A percentile compares a stretch with the other conserved stretches of the same genome.
Conservation (phyloP, 768 basidiomycete genomes). For the Naganishia vishniacii region DNA sequence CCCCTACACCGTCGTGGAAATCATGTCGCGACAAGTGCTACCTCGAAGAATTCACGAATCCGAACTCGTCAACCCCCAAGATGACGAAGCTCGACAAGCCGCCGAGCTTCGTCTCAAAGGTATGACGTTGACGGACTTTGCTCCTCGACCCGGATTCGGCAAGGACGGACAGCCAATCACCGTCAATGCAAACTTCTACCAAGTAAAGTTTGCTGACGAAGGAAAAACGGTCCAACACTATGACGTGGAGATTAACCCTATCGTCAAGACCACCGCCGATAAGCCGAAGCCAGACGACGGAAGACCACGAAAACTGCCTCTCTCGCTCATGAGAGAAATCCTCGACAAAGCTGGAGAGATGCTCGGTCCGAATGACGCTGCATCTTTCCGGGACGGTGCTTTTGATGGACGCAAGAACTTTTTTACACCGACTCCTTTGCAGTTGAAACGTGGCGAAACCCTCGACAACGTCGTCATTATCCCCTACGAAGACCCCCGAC, state of each 20-base stretch:
- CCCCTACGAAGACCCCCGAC: conserved; percentile 20
- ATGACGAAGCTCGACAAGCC: neutral
- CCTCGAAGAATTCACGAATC: neutral
- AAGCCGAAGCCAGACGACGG: conserved; percentile 26
- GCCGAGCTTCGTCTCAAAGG: conserved; percentile 1
- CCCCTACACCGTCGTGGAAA: neutral
- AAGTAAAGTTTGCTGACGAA: conserved; percentile 16
- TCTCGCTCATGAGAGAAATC: conserved; percentile 30
- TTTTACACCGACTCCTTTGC: conserved; percentile 39
- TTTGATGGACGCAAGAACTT: conserved; percentile 37
- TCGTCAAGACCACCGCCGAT: conserved; percentile 32
- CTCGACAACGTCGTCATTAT: conserved; percentile 11
- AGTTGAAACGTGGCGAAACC: conserved; percentile 7
- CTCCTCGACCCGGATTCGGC: conserved; percentile 22
- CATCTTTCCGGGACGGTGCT: conserved; percentile 4
- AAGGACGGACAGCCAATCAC: conserved; percentile 13
- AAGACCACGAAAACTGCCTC: conserved; percentile 30
- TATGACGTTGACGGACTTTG: conserved; percentile 4
- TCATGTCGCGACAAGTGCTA: neutral
- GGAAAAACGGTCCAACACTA: conserved; percentile 36
- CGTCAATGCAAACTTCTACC: conserved; percentile 20
- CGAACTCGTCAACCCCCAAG: conserved; percentile 2
- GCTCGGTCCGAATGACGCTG: neutral
- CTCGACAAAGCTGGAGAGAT: conserved; percentile 7
- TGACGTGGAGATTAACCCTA: conserved; percentile 46